Conservation (phyloP, 306 rosid species). For the Quercus parvula region DNA sequence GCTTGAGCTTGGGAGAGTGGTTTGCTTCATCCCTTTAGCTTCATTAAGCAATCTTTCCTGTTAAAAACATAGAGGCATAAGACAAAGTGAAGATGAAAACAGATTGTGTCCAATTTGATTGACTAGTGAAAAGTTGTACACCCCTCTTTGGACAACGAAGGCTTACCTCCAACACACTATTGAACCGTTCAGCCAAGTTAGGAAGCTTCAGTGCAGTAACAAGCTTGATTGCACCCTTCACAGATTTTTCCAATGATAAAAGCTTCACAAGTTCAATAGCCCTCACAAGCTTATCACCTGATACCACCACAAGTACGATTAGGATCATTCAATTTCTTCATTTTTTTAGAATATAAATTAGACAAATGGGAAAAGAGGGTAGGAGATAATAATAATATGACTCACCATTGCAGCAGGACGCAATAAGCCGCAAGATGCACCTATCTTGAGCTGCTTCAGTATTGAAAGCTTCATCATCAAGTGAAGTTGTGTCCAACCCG, state of each 20-base stretch:
- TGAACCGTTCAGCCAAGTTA: slow-evolving; percentile 87
- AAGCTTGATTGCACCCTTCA: slow-evolving; percentile 90
- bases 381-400: not conserved
- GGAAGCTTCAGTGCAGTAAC: slow-evolving; percentile 91
- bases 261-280: slow-evolving; percentile 91
- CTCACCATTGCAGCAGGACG: slow-evolving; percentile 91
- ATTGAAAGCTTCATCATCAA: slow-evolving; percentile 84
- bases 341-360: slow-evolving; percentile 12
- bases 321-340: not conserved
- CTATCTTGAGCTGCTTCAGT: slow-evolving; percentile 92
- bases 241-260: slow-evolving; percentile 79
- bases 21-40: slow-evolving; percentile 31
- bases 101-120: not conserved
- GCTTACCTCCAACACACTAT: slow-evolving; percentile 75
- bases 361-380: not conserved
- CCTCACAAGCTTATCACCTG: slow-evolving; percentile 93
- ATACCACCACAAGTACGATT: slow-evolving; percentile 14
- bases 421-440: slow-evolving; percentile 88
- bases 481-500: slow-evolving; percentile 57
- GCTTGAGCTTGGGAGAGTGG: slow-evolving; percentile 29
- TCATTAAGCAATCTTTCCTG: slow-evolving; percentile 72
- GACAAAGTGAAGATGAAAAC: not conserved
- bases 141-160: slow-evolving; percentile 6
- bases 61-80: slow-evolving; percentile 12
- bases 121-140: not conserved